Evolutionary conservation across 768 basidiomycete species (phyloP).

Genomic region (Candolleomyces eurysporus): DNA sequence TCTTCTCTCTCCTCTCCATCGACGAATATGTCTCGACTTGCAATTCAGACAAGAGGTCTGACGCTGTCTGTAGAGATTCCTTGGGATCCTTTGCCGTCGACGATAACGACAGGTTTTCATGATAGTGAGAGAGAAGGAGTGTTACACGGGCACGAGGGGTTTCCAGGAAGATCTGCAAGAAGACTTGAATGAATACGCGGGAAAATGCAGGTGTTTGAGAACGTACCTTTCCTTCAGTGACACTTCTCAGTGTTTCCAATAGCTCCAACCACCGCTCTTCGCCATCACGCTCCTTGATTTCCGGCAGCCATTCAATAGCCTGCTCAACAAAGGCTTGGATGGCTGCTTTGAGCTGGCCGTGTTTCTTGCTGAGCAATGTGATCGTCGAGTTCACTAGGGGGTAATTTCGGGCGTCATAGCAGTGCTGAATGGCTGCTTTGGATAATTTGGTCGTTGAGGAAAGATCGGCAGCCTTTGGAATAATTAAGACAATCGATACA

Average conservation of each 20-base stretch:
- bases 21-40: constrained; percentile 99
- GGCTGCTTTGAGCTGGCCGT: constrained; percentile 91
- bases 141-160: constrained; percentile 95
- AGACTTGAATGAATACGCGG: neutral
- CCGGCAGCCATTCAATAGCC: constrained; percentile 77
- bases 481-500: neutral
- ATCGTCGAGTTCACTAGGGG: constrained; percentile 69
- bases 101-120: constrained; percentile 64
- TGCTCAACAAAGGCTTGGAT: constrained; percentile 92
- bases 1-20: constrained; percentile 98
- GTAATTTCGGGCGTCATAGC: constrained; percentile 71
- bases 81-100: constrained; percentile 49
- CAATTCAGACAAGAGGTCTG: constrained; percentile 89
- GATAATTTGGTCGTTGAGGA: constrained; percentile 87
- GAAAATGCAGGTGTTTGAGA: neutral
- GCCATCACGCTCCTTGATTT: constrained; percentile 66
- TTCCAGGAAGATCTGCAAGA: constrained; percentile 85
- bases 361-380: constrained; percentile 82
- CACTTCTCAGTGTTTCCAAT: constrained; percentile 82
- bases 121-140: constrained; percentile 77
- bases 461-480: constrained; percentile 81
- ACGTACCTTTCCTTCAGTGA: constrained; percentile 95
- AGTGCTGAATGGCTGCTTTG: constrained; percentile 67
- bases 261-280: constrained; percentile 80
- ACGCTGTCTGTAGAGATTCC: constrained; percentile 80